Conservation (phyloP, 257 asterid genomes). For the Ligustrum vulgare region DNA sequence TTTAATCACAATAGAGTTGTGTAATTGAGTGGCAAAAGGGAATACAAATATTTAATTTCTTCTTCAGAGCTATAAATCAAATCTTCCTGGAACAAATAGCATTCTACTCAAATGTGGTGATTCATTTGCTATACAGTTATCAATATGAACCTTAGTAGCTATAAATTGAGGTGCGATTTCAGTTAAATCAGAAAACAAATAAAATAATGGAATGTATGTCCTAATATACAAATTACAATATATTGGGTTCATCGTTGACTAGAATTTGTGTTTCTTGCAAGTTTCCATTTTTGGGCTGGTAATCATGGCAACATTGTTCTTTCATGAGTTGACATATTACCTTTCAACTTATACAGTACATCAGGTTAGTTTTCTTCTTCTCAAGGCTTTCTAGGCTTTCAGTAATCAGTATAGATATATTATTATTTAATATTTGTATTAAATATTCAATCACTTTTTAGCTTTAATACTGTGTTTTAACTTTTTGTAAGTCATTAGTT, state of each 20-base stretch:
- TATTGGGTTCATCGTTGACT: conserved; percentile 34
- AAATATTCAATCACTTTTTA: conserved; percentile 4
- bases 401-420: background rate
- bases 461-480: background rate
- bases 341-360: conserved; percentile 80
- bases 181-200: background rate
- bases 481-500: background rate
- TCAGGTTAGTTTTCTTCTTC: conserved; percentile 56
- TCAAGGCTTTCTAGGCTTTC: background rate
- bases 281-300: conserved; percentile 86
- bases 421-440: background rate
- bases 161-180: conserved; percentile 1
- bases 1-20: background rate
- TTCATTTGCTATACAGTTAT: conserved; percentile 11
- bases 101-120: background rate
- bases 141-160: background rate
- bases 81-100: background rate
- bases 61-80: conserved; percentile 8
- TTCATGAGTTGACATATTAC: conserved; percentile 89
- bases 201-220: conserved; percentile 15
- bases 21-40: background rate
- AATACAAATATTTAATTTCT: background rate
- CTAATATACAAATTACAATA: conserved; percentile 13
- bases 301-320: conserved; percentile 85
- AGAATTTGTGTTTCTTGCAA: conserved; percentile 23